These are phyloP conservation scores for Didymella arachidicola DNA, from an alignment of 2,329 filamentous ascomycete genomes.

Conservation along the genomic window DNA sequence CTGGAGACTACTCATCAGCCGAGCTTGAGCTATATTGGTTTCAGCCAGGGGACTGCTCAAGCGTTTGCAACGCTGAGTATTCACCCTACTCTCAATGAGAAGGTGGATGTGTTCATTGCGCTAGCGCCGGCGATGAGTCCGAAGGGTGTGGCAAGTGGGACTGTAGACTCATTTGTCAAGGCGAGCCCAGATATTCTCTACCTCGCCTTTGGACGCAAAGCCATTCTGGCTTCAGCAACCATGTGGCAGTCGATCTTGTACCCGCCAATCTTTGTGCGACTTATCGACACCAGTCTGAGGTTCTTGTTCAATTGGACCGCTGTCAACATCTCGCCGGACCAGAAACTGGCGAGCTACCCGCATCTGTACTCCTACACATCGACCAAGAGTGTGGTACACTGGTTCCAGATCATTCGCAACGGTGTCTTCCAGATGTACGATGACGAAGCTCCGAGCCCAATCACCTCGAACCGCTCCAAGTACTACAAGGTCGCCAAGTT, in stretches of 20 bases:
- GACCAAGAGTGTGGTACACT: slow-evolving; percentile 96
- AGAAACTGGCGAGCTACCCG: slow-evolving; percentile 94
- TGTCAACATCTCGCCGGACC: slow-evolving; percentile 80
- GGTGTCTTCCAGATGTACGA: slow-evolving; percentile 98
- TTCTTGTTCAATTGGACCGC: slow-evolving; percentile 93
- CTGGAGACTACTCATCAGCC: slow-evolving; percentile 81
- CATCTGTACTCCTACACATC: slow-evolving; percentile 97
- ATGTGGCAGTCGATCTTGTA: slow-evolving; percentile 98
- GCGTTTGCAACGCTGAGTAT: slow-evolving; percentile 94
- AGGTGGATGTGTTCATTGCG: slow-evolving; percentile 95
- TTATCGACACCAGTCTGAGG: slow-evolving; percentile 81
- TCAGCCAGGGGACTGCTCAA: slow-evolving; percentile 96
- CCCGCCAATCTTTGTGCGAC: slow-evolving; percentile 86
- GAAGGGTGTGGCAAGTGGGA: slow-evolving; percentile 84
- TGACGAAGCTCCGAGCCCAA: slow-evolving; percentile 83
- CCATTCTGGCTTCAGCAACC: slow-evolving; percentile 88
- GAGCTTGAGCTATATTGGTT: slow-evolving; percentile 93
- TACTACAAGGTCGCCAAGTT: slow-evolving; percentile 98
- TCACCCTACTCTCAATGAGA: slow-evolving; percentile 88
- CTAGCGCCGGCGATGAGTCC: slow-evolving; percentile 97
- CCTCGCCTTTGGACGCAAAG: slow-evolving; percentile 88
- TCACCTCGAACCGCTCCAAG: slow-evolving; percentile 74
- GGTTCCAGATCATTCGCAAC: slow-evolving; percentile 99
- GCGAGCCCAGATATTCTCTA: slow-evolving; percentile 92
- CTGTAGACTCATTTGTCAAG: slow-evolving; percentile 93